Evolutionary conservation across 257 asterid species (phyloP), one percentile per base, ranked within the genome.

Genomic region (Solanum sejunctum): DNA sequence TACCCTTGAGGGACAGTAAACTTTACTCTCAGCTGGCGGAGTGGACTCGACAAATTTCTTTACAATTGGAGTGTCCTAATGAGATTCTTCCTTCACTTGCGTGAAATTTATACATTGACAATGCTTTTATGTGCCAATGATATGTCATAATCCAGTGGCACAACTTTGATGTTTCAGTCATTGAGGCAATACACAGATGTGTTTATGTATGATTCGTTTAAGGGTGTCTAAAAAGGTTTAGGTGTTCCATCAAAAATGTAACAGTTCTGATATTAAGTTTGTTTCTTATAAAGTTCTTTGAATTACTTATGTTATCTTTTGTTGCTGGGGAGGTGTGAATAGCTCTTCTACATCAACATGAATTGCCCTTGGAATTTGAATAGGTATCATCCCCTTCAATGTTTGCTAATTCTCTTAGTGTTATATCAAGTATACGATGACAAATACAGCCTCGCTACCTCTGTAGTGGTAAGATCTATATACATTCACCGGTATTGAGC

Each of bases 1-100:
- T 54, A 92, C 93, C 83, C 92, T 93, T 32, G 94, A 93, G 81
- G 94, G 92, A 70, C 93, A 91, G 83, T 90, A 17, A 3, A 26
- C 18, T 51, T 28, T 16, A 26, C 47, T 15, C 61, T 1, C 47
- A 77, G 63, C 47, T 52, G 64, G 18, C 11, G 5, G 17, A 52
- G 10, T 3, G 52, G 21, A 73, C 13, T 47, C n/a, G 56, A 43
- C 80, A 49, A 72, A 12, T 45, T 72, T 13, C 61, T 49, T 16
- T 26, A 51, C 82, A 26, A 52, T 9, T 77, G 10, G 21, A 47
- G 63, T 45, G 13, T 23, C 72, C n/a, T 7, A 64, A 12, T 28
- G 72, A 26, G 72, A 64, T 64, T 26, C 43, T 63, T 63, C n/a
- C n/a, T n/a, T 58, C 66, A 58, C 66, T n/a, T n/a, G 15, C 32